Evolutionary conservation across 768 basidiomycete species (phyloP).

Genomic region (Podaxis sp.): DNA sequence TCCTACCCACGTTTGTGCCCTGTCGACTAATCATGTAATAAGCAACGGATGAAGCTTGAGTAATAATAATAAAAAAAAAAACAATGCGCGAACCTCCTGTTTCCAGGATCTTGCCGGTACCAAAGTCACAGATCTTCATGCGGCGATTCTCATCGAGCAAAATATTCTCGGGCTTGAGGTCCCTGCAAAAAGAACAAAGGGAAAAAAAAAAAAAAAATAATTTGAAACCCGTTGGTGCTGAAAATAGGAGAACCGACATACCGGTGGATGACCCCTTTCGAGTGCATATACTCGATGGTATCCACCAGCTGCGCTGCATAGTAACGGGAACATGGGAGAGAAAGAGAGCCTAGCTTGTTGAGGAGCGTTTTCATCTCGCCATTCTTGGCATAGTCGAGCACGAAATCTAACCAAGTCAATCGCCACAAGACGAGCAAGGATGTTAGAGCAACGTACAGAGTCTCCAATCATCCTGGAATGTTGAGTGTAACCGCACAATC

Average conservation of each 20-base stretch:
- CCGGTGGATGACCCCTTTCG: conserved; percentile 85
- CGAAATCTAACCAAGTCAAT: conserved; percentile 52
- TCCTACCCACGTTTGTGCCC: conserved; percentile 29
- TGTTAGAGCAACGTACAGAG: conserved; percentile 57
- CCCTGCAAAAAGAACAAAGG: conserved; percentile 22
- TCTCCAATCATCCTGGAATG: conserved; percentile 82
- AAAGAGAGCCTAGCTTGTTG: conserved; percentile 81
- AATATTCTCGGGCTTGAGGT: conserved; percentile 85
- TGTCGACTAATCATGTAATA: conserved; percentile 16
- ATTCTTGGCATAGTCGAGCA: conserved; percentile 70
- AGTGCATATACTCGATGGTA: conserved; percentile 87
- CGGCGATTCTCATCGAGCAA: conserved; percentile 83
- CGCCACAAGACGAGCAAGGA: background rate
- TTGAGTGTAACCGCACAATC: conserved; percentile 74
- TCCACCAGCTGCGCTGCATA: conserved; percentile 91
- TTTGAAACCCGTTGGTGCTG: background rate
- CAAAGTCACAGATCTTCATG: conserved; percentile 96
- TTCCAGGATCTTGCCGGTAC: conserved; percentile 43
- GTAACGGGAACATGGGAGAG: conserved; percentile 67
- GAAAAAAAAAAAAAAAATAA: too few species aligned
- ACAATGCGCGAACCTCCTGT: background rate
- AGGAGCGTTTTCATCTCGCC: conserved; percentile 76
- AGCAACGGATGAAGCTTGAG: background rate
- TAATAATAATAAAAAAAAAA: conserved; percentile 6
- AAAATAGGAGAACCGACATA: background rate